These are phyloP conservation scores for Phytopythium helicoides DNA, from an alignment of 352 stramenopile genomes.

Conservation along the genomic window DNA sequence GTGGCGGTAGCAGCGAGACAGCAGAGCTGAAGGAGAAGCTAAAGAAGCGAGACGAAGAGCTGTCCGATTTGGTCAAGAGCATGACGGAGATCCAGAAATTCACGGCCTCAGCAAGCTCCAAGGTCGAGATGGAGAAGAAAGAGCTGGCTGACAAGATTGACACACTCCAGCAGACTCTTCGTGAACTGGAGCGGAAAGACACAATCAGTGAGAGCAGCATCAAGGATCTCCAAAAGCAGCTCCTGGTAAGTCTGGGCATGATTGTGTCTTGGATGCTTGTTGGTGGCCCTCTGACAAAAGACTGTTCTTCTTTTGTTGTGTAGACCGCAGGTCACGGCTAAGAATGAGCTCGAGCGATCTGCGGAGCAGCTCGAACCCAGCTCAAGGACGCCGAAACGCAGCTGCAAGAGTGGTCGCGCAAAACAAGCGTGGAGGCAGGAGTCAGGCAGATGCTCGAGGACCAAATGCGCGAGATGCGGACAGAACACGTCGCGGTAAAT, in stretches of 20 bases:
- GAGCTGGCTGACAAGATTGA: conserved; percentile 63
- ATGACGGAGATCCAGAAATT: conserved; percentile 80
- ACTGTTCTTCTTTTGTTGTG: background rate
- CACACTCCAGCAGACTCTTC: conserved; percentile 40
- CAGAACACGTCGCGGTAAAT: conserved; percentile 75
- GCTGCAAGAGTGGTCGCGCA: conserved; percentile 51
- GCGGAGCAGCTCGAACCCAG: conserved; percentile 25
- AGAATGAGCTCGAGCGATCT: conserved; percentile 9
- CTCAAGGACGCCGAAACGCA: conserved; percentile 48
- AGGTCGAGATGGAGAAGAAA: conserved; percentile 69
- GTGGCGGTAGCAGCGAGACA: conserved; percentile 28
- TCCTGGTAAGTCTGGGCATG: conserved; percentile 29
- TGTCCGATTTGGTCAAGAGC: conserved; percentile 59
- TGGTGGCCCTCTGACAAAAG: too few species aligned
- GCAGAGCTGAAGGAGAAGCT: conserved; percentile 57
- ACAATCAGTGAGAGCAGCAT: conserved; percentile 36
- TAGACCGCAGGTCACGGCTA: conserved; percentile 1
- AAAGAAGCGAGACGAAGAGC: conserved; percentile 65
- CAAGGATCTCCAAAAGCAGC: conserved; percentile 47
- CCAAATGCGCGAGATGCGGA: conserved; percentile 68
- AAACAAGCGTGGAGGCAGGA: conserved; percentile 57
- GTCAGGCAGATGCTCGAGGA: conserved; percentile 70
- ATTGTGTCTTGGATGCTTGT: background rate
- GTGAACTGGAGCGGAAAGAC: conserved; percentile 52
- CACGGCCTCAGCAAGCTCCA: conserved; percentile 54